A percentile compares a stretch with the other conserved stretches of the same genome.
phyloP scores from a whole-genome alignment of 768 basidiomycete genomes.

The Mycena albidolilacea region DNA sequence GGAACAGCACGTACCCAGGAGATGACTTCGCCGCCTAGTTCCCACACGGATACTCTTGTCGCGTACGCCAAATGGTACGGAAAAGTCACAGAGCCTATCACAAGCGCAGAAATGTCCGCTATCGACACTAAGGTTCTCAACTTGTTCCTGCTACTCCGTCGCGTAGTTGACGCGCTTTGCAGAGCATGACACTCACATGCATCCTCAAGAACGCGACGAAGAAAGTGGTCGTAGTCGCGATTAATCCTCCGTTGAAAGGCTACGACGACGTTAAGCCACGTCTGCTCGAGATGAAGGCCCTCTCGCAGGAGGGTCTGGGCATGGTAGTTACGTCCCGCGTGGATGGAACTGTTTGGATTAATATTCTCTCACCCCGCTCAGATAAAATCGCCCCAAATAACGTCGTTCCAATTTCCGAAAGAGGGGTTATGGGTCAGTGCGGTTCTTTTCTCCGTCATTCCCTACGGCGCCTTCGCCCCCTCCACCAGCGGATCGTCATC shows the following conservation, averaged over 20 bases:
- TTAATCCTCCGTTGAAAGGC: constrained; percentile 80
- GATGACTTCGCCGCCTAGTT: no score
- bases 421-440: constrained; percentile 42
- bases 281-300: constrained; percentile 83
- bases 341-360: no score
- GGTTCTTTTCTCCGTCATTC: constrained; percentile 46
- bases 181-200: constrained; percentile 84
- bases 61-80: constrained; percentile 87
- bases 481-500: constrained; percentile 41
- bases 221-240: constrained; percentile 67
- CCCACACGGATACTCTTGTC: constrained; percentile 87
- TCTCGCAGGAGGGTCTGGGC: constrained; percentile 85
- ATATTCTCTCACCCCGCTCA: no score
- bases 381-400: constrained; percentile 76
- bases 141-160: background rate
- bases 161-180: background rate
- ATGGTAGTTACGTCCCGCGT: constrained; percentile 79
- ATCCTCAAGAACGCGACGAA: constrained; percentile 63
- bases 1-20: no score
- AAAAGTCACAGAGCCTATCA: constrained; percentile 68
- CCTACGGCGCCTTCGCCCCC: constrained; percentile 49
- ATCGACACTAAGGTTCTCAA: constrained; percentile 50
- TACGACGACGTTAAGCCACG: constrained; percentile 9
- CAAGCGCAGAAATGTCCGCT: constrained; percentile 76
- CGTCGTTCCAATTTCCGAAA: constrained; percentile 65